phyloP scores from a whole-genome alignment of 768 basidiomycete genomes.

The Tubosaeta brunneosetosa region DNA sequence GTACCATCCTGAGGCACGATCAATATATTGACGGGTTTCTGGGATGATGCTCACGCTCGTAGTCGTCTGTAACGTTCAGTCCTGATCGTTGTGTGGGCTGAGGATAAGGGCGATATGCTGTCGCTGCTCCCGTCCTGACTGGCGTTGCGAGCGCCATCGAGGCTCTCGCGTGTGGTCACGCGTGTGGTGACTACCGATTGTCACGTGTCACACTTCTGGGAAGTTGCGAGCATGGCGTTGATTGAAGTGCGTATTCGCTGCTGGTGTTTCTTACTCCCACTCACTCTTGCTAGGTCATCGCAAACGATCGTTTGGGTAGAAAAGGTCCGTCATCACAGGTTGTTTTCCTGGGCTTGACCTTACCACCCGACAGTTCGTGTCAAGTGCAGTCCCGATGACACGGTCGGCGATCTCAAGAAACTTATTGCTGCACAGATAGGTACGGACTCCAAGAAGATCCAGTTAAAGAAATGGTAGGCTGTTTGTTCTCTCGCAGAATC shows the following conservation, averaged over 20 bases:
- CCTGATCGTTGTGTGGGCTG: constrained; percentile 20
- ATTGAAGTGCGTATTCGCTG: constrained; percentile 43
- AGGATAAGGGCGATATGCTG: constrained; percentile 25
- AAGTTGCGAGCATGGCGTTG: constrained; percentile 38
- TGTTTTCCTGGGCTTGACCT: neutral
- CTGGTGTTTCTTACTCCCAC: neutral
- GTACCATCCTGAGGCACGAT: constrained; percentile 62
- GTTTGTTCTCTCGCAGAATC: neutral
- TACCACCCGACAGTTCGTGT: constrained; percentile 66
- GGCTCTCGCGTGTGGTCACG: constrained; percentile 18
- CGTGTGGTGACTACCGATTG: constrained; percentile 10
- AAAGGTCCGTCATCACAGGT: constrained; percentile 56
- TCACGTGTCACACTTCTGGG: constrained; percentile 14
- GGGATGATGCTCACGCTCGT: constrained; percentile 55
- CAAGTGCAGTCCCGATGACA: constrained; percentile 93
- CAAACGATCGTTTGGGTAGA: constrained; percentile 91
- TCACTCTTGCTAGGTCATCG: constrained; percentile 63
- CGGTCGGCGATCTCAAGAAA: constrained; percentile 95
- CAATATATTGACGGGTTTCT: constrained; percentile 2
- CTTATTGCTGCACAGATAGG: constrained; percentile 96
- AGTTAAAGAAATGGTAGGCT: constrained; percentile 92
- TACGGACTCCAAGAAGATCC: constrained; percentile 79
- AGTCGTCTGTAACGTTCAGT: constrained; percentile 63
- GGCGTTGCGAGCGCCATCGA: constrained; percentile 30
- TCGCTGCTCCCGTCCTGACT: constrained; percentile 22